A percentile compares a stretch with the other conserved stretches of the same genome.
phyloP scores from a whole-genome alignment of 2,329 filamentous ascomycete genomes.

The Ophiostoma himal-ulmi region DNA sequence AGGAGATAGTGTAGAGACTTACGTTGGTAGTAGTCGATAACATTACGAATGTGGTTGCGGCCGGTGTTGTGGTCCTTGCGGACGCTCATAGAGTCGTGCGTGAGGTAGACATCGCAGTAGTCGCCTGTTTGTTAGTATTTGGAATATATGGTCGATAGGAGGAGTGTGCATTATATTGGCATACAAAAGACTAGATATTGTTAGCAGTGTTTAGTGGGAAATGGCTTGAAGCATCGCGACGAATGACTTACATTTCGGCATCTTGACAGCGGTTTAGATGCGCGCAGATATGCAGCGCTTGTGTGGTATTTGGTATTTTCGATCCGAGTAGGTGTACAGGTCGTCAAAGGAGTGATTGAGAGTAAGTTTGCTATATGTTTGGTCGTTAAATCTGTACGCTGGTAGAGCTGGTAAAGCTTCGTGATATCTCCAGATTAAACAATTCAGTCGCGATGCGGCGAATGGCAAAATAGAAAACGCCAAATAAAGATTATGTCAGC shows the following conservation, averaged over 20 bases:
- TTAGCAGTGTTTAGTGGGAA: conserved; percentile 18
- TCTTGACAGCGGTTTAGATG: conserved; percentile 2
- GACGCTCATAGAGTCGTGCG: conserved; percentile 99
- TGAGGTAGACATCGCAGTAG: conserved; percentile 99
- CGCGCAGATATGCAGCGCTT: conserved; percentile 9
- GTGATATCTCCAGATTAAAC: neutral
- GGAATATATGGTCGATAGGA: neutral
- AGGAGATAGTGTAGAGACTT: conserved; percentile 30
- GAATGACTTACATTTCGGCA: conserved; percentile 19
- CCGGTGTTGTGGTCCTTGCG: conserved; percentile 97
- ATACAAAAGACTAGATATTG: conserved; percentile 27
- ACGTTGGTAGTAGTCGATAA: conserved; percentile 98
- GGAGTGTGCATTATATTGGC: conserved; percentile 36
- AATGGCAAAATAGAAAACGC: neutral
- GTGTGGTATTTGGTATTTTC: neutral
- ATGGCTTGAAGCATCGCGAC: neutral
- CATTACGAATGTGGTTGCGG: conserved; percentile 93
- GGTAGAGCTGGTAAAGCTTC: neutral
- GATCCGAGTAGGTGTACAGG: neutral
- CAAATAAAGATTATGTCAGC: conserved; percentile 15
- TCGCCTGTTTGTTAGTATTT: conserved; percentile 51
- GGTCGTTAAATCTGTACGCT: neutral
- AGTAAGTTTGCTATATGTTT: neutral
- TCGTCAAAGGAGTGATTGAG: neutral
- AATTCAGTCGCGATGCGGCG: conserved; percentile 9